Percentiles rank a stretch among this genome's conserved stretches.
These are phyloP conservation scores for Zygoascus ofunaensis DNA, from an alignment of 805 yeast genomes.

Conservation along the genomic window DNA sequence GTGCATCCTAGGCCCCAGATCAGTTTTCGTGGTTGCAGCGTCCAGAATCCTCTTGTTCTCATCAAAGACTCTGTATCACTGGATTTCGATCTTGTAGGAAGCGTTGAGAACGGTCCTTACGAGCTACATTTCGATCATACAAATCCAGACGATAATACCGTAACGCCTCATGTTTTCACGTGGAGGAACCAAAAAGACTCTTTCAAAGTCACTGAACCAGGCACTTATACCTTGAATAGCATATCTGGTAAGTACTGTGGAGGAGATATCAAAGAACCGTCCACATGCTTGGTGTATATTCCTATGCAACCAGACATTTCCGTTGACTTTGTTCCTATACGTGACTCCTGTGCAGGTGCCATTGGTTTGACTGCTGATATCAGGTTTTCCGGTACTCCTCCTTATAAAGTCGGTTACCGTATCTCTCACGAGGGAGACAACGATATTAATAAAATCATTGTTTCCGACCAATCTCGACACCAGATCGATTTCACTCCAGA, in stretches of 20 bases:
- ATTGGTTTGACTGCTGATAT: conserved; percentile 74
- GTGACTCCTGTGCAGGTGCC: conserved; percentile 87
- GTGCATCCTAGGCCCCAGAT: conserved; percentile 51
- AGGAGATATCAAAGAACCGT: conserved; percentile 52
- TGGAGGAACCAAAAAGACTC: neutral
- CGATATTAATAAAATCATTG: conserved; percentile 24
- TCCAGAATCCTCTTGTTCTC: conserved; percentile 25
- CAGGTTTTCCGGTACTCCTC: conserved; percentile 65
- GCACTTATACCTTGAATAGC: conserved; percentile 48
- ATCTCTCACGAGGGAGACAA: conserved; percentile 33
- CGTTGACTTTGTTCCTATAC: conserved; percentile 45
- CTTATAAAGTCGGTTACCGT: conserved; percentile 61
- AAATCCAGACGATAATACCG: neutral
- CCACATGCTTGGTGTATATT: conserved; percentile 44
- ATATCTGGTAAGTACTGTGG: conserved; percentile 57
- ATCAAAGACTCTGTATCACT: conserved; percentile 19
- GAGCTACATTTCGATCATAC: conserved; percentile 22
- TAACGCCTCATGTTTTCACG: neutral
- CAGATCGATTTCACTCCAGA: conserved; percentile 67
- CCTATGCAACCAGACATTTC: conserved; percentile 46
- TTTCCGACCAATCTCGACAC: conserved; percentile 33
- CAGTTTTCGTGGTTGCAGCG: conserved; percentile 29
- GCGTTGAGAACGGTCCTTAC: conserved; percentile 39
- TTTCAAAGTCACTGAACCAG: conserved; percentile 40
- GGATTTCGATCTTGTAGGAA: conserved; percentile 13